Percentiles rank a stretch among this genome's conserved stretches.
Conservation (phyloP, 208 protist species). For the Trichomonas vaginalis region DNA sequence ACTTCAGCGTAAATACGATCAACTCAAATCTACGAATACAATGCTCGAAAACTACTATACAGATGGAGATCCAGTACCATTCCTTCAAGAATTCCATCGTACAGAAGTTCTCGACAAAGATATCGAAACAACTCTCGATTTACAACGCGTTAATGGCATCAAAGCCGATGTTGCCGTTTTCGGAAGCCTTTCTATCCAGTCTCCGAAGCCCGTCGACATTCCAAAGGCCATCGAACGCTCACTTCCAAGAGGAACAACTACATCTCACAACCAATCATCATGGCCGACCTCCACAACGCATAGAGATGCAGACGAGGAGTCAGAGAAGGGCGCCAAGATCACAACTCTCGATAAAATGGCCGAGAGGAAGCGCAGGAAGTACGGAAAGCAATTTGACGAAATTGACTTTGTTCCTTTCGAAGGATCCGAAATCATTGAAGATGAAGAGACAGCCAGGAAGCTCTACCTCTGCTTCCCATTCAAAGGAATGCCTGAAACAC, state of each 20-base stretch:
- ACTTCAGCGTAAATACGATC: not conserved
- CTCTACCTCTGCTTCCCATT: conserved; percentile 2
- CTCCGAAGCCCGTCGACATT: not conserved
- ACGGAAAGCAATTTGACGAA: not conserved
- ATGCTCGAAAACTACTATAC: not conserved
- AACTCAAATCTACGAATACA: not conserved
- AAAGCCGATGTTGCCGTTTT: not conserved
- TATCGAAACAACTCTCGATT: not conserved
- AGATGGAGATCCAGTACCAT: not conserved
- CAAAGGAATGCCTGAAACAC: not conserved
- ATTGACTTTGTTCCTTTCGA: not conserved
- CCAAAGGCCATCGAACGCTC: not conserved
- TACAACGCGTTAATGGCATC: not conserved
- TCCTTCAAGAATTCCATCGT: not conserved
- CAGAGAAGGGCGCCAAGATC: not conserved
- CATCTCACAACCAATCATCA: not conserved
- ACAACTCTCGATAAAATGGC: not conserved
- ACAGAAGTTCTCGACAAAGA: not conserved
- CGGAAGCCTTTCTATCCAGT: not conserved
- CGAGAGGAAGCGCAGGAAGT: not conserved
- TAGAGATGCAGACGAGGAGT: not conserved
- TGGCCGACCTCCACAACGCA: not conserved
- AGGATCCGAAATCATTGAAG: not conserved
- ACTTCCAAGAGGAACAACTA: not conserved
- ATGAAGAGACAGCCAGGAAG: no score